phyloP scores from a whole-genome alignment of 2,329 filamentous ascomycete species.

The Tolypocladium amazonense region DNA sequence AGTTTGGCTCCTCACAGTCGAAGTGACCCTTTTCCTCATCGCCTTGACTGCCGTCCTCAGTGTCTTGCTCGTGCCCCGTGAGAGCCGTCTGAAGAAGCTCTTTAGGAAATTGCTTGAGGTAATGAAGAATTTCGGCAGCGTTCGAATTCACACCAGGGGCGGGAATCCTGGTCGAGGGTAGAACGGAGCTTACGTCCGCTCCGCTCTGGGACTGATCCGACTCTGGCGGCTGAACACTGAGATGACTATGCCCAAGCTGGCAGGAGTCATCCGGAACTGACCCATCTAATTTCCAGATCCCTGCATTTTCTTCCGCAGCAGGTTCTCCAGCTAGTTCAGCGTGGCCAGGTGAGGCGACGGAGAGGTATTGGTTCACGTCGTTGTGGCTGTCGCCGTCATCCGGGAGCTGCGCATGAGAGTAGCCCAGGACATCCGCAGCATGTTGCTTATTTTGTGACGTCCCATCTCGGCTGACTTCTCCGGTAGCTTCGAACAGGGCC shows the following conservation, averaged over 20 bases:
- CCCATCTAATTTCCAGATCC: not conserved
- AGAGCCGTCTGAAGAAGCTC: conserved; percentile 21
- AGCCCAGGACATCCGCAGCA: not conserved
- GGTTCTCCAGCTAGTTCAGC: not conserved
- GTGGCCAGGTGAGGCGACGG: not conserved
- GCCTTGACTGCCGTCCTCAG: conserved; percentile 1
- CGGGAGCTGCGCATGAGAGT: not conserved
- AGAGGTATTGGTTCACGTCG: not conserved
- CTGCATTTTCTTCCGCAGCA: not conserved
- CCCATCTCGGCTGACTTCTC: not conserved
- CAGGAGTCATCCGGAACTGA: not conserved
- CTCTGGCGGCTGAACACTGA: not conserved
- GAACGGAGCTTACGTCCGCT: not conserved
- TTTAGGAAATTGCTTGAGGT: conserved; percentile 18
- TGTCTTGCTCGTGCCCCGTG: conserved; percentile 5
- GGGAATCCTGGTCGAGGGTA: not conserved
- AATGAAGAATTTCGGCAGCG: conserved; percentile 6
- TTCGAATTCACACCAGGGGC: conserved; percentile 1
- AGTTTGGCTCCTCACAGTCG: conserved; percentile 24
- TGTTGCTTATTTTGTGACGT: not conserved
- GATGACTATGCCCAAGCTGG: not conserved
- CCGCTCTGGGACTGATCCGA: not conserved
- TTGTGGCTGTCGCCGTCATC: not conserved
- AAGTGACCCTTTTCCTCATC: conserved; percentile 10
- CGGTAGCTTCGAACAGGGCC: not conserved